Conservation (phyloP, 306 rosid species). For the Castanea mollissima region DNA sequence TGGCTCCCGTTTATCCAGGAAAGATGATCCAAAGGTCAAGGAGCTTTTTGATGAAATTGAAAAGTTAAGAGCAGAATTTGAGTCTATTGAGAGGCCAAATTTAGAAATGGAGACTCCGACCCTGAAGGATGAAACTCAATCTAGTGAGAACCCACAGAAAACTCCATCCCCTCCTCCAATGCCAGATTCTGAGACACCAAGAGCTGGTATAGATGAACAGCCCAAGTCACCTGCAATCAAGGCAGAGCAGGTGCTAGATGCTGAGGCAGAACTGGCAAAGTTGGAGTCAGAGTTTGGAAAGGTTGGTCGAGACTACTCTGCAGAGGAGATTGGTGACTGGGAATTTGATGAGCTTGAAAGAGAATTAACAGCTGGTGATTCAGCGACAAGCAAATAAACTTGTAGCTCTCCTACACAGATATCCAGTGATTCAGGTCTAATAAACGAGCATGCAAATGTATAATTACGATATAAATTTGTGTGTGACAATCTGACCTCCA, state of each 20-base stretch:
- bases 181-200: slow-evolving; percentile 27
- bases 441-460: slow-evolving; percentile 24
- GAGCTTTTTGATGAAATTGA: slow-evolving; percentile 74
- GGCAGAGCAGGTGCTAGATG: slow-evolving; percentile 46
- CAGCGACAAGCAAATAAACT: slow-evolving; percentile 31
- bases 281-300: slow-evolving; percentile 91
- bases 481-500: slow-evolving; percentile 22
- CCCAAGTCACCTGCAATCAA: slow-evolving; percentile 38
- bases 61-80: slow-evolving; percentile 63
- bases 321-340: slow-evolving; percentile 89
- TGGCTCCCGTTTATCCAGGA: slow-evolving; percentile 50
- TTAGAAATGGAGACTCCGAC: slow-evolving; percentile 73
- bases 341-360: slow-evolving; percentile 97
- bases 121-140: slow-evolving; percentile 45
- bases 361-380: slow-evolving; percentile 65
- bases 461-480: slow-evolving; percentile 32
- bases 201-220: slow-evolving; percentile 36
- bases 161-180: slow-evolving; percentile 27
- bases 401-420: slow-evolving; percentile 15
- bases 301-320: slow-evolving; percentile 67
- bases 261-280: slow-evolving; percentile 83
- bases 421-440: slow-evolving; percentile 35
- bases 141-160: slow-evolving; percentile 38
- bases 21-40: slow-evolving; percentile 64
- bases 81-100: slow-evolving; percentile 79